Evolutionary conservation across 805 yeast species (phyloP).

Genomic region (Ogataea populi-albae): DNA sequence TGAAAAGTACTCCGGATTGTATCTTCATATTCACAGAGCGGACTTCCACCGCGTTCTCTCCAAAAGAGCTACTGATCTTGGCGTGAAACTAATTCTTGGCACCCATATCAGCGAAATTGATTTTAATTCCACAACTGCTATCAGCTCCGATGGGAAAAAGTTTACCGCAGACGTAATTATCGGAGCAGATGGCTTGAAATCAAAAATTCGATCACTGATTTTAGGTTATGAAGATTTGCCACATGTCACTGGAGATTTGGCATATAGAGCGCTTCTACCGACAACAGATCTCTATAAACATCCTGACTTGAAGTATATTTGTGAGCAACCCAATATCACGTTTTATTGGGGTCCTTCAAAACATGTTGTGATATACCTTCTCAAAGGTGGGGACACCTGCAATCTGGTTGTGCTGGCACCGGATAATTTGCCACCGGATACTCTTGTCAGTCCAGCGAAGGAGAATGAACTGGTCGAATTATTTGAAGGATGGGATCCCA

Average conservation of each 20-base stretch:
- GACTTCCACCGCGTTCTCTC: constrained; percentile 14
- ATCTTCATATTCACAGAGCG: constrained; percentile 18
- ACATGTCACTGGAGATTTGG: constrained; percentile 15
- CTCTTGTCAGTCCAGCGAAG: constrained; percentile 11
- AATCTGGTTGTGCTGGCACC: constrained; percentile 19
- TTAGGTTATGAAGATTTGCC: constrained; percentile 8
- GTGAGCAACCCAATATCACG: constrained; percentile 14
- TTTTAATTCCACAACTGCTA: constrained; percentile 8
- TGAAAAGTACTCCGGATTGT: constrained; percentile 12
- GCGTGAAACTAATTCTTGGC: constrained; percentile 7
- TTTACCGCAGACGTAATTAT: constrained; percentile 15
- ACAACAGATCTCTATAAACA: constrained; percentile 14
- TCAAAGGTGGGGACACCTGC: constrained; percentile 18
- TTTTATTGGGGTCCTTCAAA: constrained; percentile 18
- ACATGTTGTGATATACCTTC: constrained; percentile 18
- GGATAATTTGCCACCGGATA: constrained; percentile 12
- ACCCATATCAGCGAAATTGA: constrained; percentile 10
- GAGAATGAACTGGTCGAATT: constrained; percentile 10
- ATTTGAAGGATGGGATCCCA: constrained; percentile 16
- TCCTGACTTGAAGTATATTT: constrained; percentile 15
- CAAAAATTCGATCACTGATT: constrained; percentile 9
- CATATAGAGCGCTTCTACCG: constrained; percentile 15
- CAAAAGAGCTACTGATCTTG: constrained; percentile 9
- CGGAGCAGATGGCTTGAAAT: constrained; percentile 18
- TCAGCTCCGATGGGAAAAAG: constrained; percentile 10